These are phyloP conservation scores for Leptodermis oblonga DNA, from an alignment of 257 asterid species.

Conservation along the genomic window DNA sequence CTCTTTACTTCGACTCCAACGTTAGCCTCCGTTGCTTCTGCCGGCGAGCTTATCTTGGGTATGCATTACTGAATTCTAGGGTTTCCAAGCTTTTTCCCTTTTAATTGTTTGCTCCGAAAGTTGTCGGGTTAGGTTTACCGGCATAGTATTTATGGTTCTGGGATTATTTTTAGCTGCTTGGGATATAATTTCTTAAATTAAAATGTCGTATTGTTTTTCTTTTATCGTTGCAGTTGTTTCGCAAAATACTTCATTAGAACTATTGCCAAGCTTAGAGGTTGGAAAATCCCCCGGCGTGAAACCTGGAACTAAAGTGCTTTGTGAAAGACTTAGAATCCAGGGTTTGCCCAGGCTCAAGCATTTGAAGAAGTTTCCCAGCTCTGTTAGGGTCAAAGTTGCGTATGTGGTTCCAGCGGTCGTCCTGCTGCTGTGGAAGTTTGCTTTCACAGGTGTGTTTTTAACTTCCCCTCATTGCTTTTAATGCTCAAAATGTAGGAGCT, in stretches of 20 bases:
- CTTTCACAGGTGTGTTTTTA: constrained; percentile 77
- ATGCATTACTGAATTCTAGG: constrained; percentile 22
- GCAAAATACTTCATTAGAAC: constrained; percentile 37
- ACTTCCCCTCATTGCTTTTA: background rate
- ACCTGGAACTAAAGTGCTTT: constrained; percentile 64
- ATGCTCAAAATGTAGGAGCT: background rate
- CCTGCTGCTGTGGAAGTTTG: constrained; percentile 54
- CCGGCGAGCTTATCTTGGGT: constrained; percentile 55
- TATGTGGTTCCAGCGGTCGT: constrained; percentile 35
- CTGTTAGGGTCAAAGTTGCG: constrained; percentile 60
- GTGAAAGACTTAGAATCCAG: constrained; percentile 64
- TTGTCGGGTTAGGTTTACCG: background rate
- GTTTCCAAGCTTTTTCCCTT: constrained; percentile 10
- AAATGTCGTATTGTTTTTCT: background rate
- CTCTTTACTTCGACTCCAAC: constrained; percentile 22
- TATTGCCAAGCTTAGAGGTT: constrained; percentile 53
- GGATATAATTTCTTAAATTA: background rate
- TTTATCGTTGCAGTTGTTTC: constrained; percentile 50
- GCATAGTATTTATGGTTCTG: too few relatives aligned
- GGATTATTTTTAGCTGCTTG: background rate
- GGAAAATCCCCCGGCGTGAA: constrained; percentile 73
- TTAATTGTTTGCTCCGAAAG: background rate
- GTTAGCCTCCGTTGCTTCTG: constrained; percentile 18
- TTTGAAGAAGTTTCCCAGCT: constrained; percentile 59
- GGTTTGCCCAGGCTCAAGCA: constrained; percentile 63